A percentile compares a stretch with the other conserved stretches of the same genome.
These are phyloP conservation scores for Leccinum olivaceopallidum DNA, from an alignment of 768 basidiomycete species.

Conservation along the genomic window DNA sequence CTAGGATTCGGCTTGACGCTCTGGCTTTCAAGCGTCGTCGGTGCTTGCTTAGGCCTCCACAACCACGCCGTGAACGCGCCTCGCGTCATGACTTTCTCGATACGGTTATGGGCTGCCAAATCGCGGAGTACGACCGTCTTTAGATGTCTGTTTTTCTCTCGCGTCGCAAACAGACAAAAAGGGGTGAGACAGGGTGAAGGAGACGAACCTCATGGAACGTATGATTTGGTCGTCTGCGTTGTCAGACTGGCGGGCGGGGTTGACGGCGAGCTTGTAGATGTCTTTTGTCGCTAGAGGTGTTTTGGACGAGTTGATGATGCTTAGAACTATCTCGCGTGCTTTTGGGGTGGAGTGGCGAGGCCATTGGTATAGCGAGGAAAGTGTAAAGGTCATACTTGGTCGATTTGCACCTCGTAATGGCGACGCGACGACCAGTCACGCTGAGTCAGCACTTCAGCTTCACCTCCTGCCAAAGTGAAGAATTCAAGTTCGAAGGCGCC, in stretches of 20 bases:
- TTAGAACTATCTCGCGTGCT: conserved; percentile 24
- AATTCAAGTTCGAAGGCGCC: no score
- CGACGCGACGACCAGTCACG: no score
- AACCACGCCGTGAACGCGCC: conserved; percentile 39
- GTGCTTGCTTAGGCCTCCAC: conserved; percentile 33
- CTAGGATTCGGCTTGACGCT: neutral
- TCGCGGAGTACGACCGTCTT: conserved; percentile 52
- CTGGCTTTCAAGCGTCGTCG: neutral
- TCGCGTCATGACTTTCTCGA: conserved; percentile 43
- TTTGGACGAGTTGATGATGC: conserved; percentile 23
- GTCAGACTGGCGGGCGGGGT: conserved; percentile 1
- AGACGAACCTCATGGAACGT: conserved; percentile 52
- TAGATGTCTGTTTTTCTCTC: conserved; percentile 44
- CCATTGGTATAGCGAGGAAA: conserved; percentile 23
- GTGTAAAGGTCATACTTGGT: conserved; percentile 2
- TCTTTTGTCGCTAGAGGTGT: conserved; percentile 29
- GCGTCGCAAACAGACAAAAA: neutral
- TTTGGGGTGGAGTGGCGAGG: conserved; percentile 25
- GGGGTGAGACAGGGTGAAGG: neutral
- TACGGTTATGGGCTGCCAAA: conserved; percentile 41
- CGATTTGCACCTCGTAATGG: no score
- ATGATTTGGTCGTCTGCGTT: conserved; percentile 45
- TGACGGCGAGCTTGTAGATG: conserved; percentile 25
- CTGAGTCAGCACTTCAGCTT: no score
- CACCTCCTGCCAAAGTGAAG: no score